Evolutionary conservation across 208 protist species (phyloP), one percentile per base, ranked within the genome.

Genomic region (Leishmania lainsoni): DNA sequence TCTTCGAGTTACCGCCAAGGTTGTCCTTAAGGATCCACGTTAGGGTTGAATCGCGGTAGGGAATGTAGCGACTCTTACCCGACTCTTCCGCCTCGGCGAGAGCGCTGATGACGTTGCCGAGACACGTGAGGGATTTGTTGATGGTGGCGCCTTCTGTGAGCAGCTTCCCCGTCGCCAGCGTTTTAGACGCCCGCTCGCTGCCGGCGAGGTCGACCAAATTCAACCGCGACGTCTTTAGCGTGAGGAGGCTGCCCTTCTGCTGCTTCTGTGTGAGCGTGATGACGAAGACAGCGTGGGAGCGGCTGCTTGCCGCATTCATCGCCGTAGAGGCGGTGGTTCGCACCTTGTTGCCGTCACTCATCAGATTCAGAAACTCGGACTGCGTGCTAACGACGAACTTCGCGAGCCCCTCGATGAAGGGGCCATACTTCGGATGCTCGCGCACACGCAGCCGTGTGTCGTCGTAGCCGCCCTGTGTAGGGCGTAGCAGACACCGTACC

Each of bases 31-130:
- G 90, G 39, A 99, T 87, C 79, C 93, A 91, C 17, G 97, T 99
- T 48, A 99, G 93, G 86, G 97, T 98, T 9, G 89, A 95, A 69
- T 99, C 96, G 56, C 97, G 87, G 72, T 96, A 98, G 0, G 95
- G 96, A 69, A 98, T 86, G 87, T 97, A 90, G 22, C 72, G 76
- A 73, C 79, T 89, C 79, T 89, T 88, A 5, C 78, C 78, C 45
- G 61, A 81, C 51, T 81, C 82, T 59, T 79, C 82, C 6, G 76
- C 72, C 68, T 86, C 88, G 61, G 94, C 90, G 79, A 98, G 90
- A 29, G 94, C 91, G 76, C 95, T 94, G 73, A 98, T 96, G 39
- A 94, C 92, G 8, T 90, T 94, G 65, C 94, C 91, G 26, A 98
- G 88, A 26, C 90, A 91, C 0, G 92, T 90, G 65, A 98, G 91